Conservation (phyloP, 2,329 filamentous ascomycete genomes). For the Sclerotinia minor region DNA sequence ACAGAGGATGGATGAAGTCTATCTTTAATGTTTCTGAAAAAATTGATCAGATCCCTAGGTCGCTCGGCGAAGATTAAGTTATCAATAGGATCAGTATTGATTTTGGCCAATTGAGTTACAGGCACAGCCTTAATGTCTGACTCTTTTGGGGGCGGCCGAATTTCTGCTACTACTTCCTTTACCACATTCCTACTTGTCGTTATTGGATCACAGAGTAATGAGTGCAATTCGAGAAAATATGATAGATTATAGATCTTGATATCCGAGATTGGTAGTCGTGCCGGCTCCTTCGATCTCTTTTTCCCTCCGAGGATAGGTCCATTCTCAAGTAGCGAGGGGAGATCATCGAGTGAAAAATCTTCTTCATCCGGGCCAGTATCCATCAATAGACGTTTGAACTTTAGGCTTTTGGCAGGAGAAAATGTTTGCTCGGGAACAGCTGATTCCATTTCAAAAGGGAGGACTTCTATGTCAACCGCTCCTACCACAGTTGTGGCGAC, state of each 20-base stretch:
- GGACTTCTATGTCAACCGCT: slow-evolving; percentile 13
- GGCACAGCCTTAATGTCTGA: neutral
- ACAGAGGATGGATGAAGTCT: slow-evolving; percentile 4
- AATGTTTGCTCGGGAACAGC: neutral
- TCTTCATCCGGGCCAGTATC: slow-evolving; percentile 7
- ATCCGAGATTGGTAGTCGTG: slow-evolving; percentile 6
- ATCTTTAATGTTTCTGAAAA: slow-evolving; percentile 16
- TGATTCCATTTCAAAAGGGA: slow-evolving; percentile 9
- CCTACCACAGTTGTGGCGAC: slow-evolving; percentile 7
- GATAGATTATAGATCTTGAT: slow-evolving; percentile 7
- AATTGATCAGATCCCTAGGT: neutral
- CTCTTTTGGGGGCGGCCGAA: neutral
- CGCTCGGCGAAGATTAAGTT: slow-evolving; percentile 11
- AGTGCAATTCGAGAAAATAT: slow-evolving; percentile 9
- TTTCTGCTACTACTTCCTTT: neutral
- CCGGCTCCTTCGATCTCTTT: neutral
- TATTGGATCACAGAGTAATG: neutral
- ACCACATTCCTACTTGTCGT: neutral
- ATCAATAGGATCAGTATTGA: slow-evolving; percentile 11
- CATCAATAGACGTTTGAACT: slow-evolving; percentile 2
- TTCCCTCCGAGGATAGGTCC: neutral
- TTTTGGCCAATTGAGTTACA: neutral
- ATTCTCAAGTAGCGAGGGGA: neutral
- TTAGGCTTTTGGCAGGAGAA: neutral
- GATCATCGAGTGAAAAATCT: neutral